Base-by-base conservation (phyloP, 2,329 filamentous ascomycete genomes). In the Calonectria naviculata region DNA sequence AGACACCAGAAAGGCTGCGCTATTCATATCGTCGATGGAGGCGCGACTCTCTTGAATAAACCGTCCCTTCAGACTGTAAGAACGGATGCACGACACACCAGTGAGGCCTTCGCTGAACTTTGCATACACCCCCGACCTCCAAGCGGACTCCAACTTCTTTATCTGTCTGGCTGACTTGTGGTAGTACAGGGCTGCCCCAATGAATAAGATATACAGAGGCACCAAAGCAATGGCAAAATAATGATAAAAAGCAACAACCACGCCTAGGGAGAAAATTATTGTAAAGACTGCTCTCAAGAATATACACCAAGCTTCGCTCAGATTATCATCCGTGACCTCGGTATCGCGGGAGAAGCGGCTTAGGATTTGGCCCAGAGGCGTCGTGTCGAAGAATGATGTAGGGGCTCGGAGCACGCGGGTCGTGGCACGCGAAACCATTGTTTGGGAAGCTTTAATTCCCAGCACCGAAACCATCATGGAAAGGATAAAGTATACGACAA, bases 281-380 rank as follows among this genome's bases (percentile, higher is more conserved):
- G 93, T 94, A 34, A 90, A 92, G 75, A 97, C 84, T 1, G 94
- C 98, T 76, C 98, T 85, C 77, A 95, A 92, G 85, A 96, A 98
- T 91, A 98, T 97, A 74, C 96, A 91, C 83, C 98, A 94, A 3
- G 94, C 93, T 78, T 98, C 96, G 0, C 93, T 93, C 41, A 98
- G 85, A 68, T 92, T 94, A 82, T 98, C 98, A 84, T 98, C 97
- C 95, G 98, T 97, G 67, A 96, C 94, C 79, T 98, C 95, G 46
- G 98, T 93, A 79, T 99, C 96, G 76, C 96, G 93, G 28, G 95
- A 97, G 84, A 98, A 98, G 15, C 97, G 94, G 81, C 98, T 98
- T 24, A 95, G 97, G 81, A 98, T 98, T 31, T 95, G 93, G n/a
- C 96, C 97, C 0, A 98, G 88, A 0, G 97, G 97, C 0, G 97